Evolutionary conservation across 164 flowering plant species (phyloP), one percentile per base, ranked within the genome.

Genomic region (Vitis amurensis): DNA sequence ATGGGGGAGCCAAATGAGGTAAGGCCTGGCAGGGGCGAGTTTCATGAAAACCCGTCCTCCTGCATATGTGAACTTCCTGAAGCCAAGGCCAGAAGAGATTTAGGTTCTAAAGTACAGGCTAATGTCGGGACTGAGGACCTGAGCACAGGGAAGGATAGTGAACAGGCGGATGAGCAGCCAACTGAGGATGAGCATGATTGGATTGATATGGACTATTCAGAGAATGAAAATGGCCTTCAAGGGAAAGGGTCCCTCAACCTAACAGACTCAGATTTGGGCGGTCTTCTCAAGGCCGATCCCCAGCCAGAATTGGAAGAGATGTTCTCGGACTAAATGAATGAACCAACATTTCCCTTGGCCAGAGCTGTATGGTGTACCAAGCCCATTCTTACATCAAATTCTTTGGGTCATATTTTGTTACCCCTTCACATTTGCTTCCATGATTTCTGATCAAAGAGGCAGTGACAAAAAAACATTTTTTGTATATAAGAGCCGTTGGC

Each of bases 1-100:
- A 91, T 95, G 97, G 99, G 99, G 63, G 94, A 87, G 70, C 95
- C 99, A 29, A 89, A 87, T 50, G 99, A 95, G 78, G 79, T 86
- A 50, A 87, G 84, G 73, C 94, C 94, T 1, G 99, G 98, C 13
- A 82, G 88, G 60, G 99, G 99, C 11, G 99, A 91, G 75, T 95
- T 95, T 68, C 97, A 95, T 74, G 98, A 95, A 79, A 93, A 95
- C 64, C 99, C 99, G 5, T 68, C 87, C 16, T 49, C 92, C 55
- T 96, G 99, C 83, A 92, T 96, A 52, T 95, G 99, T 79, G 87
- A 85, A 70, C 37, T 73, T 62, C 68, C 87, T 7, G 77, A 69
- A 48, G 80, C 76, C 2, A 83, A 81, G 77, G 74, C 72, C 44
- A 73, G 59, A 11, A 71, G 17, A 30, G 70, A 52, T 44, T 59